Conservation (phyloP, 2,329 filamentous ascomycete genomes). For the Alternaria arborescens region DNA sequence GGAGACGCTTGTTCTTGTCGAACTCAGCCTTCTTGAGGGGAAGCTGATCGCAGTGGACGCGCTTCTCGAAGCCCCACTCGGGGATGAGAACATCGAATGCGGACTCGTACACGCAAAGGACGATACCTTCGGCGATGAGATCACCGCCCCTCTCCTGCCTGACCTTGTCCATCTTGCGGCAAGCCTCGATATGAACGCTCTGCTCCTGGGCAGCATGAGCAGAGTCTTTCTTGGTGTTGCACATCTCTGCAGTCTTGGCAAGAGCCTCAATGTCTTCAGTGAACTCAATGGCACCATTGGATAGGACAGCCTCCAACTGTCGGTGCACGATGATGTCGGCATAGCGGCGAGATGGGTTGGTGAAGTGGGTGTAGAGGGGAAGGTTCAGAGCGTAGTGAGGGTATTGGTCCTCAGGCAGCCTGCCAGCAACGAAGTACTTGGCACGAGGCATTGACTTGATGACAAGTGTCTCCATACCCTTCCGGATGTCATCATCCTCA, state of each 20-base stretch:
- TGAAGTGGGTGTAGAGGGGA: slow-evolving; percentile 96
- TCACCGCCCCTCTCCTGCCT: slow-evolving; percentile 87
- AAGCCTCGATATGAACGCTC: slow-evolving; percentile 97
- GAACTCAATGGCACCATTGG: slow-evolving; percentile 83
- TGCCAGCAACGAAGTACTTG: slow-evolving; percentile 90
- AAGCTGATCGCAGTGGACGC: slow-evolving; percentile 97
- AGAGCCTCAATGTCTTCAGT: slow-evolving; percentile 87
- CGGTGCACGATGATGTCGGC: slow-evolving; percentile 95
- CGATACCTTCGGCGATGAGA: slow-evolving; percentile 92
- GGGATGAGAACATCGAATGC: slow-evolving; percentile 98
- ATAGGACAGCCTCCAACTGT: slow-evolving; percentile 87
- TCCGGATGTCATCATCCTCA: slow-evolving; percentile 85
- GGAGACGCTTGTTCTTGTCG: slow-evolving; percentile 90
- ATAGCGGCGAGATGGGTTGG: slow-evolving; percentile 91
- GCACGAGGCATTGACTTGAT: slow-evolving; percentile 96
- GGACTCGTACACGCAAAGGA: slow-evolving; percentile 97
- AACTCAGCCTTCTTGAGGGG: slow-evolving; percentile 99
- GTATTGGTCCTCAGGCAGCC: slow-evolving; percentile 78
- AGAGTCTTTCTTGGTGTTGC: slow-evolving; percentile 99
- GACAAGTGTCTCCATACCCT: slow-evolving; percentile 96
- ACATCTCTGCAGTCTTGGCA: slow-evolving; percentile 90
- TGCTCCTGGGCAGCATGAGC: slow-evolving; percentile 97
- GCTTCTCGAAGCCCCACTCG: slow-evolving; percentile 98
- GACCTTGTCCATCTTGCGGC: slow-evolving; percentile 93
- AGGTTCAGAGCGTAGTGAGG: slow-evolving; percentile 93